Evolutionary conservation across 768 basidiomycete genomes (phyloP).

Genomic region (Boletus pseudo-olivaceus): DNA sequence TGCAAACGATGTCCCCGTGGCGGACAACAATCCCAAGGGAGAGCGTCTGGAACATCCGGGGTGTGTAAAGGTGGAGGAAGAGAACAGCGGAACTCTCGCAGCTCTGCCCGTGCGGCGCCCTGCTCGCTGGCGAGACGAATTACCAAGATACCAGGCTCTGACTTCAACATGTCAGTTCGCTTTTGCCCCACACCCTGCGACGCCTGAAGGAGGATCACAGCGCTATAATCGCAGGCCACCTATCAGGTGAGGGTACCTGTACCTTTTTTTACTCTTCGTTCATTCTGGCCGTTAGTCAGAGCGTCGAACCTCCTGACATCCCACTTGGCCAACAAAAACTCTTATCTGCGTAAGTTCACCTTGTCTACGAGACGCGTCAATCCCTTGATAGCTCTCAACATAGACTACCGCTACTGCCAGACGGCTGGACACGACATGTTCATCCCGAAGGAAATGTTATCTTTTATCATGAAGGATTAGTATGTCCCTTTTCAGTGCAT

Average conservation of each 20-base stretch:
- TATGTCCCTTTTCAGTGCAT: not conserved
- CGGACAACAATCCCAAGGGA: no score
- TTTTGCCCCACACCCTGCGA: not conserved
- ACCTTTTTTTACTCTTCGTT: not conserved
- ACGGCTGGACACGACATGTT: conserved; percentile 8
- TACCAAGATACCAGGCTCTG: not conserved
- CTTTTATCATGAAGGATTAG: conserved; percentile 13
- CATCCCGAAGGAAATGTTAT: conserved; percentile 12
- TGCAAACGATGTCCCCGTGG: not conserved
- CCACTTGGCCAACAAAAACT: conserved; percentile 7
- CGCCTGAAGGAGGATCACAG: conserved; percentile 8
- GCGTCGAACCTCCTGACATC: not conserved
- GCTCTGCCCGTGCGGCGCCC: not conserved
- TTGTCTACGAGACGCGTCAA: not conserved
- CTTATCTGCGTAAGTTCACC: conserved; percentile 3
- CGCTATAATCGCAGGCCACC: conserved; percentile 2
- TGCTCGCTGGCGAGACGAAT: not conserved
- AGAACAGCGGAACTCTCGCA: not conserved
- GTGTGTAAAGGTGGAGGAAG: not conserved
- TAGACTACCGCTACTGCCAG: not conserved
- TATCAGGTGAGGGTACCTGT: not conserved
- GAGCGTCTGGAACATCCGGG: not conserved
- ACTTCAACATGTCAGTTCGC: not conserved
- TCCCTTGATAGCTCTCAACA: not conserved
- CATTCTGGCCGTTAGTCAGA: not conserved